A percentile compares a stretch with the other conserved stretches of the same genome.
phyloP scores from a whole-genome alignment of 441 rosid species.

The Populus hybrid region DNA sequence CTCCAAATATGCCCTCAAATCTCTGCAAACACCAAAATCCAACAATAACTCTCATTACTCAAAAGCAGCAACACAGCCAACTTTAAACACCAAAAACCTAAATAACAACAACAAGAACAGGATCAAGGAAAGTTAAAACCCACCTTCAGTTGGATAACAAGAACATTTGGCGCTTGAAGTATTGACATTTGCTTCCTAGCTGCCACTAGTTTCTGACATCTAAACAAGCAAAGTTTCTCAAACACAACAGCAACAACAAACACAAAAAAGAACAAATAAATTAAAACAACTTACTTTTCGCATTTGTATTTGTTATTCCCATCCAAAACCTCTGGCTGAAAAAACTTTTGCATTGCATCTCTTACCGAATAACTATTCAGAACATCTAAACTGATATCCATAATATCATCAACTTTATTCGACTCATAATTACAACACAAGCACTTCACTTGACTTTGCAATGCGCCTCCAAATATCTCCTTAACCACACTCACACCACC shows the following conservation, averaged over 20 bases:
- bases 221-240: slow-evolving; percentile 38
- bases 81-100: neutral
- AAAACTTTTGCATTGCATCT: slow-evolving; percentile 84
- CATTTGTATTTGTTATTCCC: slow-evolving; percentile 91
- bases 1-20: slow-evolving; percentile 82
- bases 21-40: slow-evolving; percentile 46
- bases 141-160: slow-evolving; percentile 86
- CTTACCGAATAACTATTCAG: slow-evolving; percentile 57
- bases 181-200: slow-evolving; percentile 97
- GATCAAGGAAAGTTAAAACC: neutral
- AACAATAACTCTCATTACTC: slow-evolving; percentile 13
- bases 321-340: slow-evolving; percentile 85
- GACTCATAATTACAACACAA: slow-evolving; percentile 79
- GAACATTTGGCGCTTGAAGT: slow-evolving; percentile 81
- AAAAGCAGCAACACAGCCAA: slow-evolving; percentile 13
- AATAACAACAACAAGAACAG: slow-evolving; percentile 2
- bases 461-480: slow-evolving; percentile 88
- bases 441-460: slow-evolving; percentile 97
- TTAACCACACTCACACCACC: slow-evolving; percentile 41
- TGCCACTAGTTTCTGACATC: slow-evolving; percentile 88
- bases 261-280: neutral
- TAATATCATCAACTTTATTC: slow-evolving; percentile 87
- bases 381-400: slow-evolving; percentile 91
- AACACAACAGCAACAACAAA: neutral
- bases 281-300: slow-evolving; percentile 54